These are phyloP conservation scores for Trypanosoma scelopori DNA, from an alignment of 208 protist species.

Conservation along the genomic window DNA sequence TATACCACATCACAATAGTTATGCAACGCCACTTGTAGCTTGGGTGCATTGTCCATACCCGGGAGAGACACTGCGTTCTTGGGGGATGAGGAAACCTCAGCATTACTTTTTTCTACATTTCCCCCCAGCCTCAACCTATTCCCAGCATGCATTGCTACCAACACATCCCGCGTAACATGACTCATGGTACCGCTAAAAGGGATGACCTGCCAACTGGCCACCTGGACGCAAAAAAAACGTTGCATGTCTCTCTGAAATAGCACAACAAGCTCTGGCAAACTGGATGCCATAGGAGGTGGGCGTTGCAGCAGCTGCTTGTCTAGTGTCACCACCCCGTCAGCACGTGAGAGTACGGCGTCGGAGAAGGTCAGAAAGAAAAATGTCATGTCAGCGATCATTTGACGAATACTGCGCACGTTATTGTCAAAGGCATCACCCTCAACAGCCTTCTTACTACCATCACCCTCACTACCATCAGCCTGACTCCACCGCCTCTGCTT, in stretches of 20 bases:
- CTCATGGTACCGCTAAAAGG: constrained; percentile 46
- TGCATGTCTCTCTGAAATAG: constrained; percentile 40
- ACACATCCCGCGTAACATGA: constrained; percentile 23
- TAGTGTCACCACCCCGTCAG: constrained; percentile 5
- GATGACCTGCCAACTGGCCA: constrained; percentile 62
- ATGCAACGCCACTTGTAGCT: constrained; percentile 8
- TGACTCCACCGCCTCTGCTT: not conserved
- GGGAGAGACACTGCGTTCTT: not conserved
- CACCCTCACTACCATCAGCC: not conserved
- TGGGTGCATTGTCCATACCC: not conserved
- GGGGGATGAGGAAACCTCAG: not conserved
- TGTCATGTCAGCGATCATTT: constrained; percentile 37
- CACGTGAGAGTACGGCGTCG: constrained; percentile 22
- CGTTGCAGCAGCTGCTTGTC: constrained; percentile 15
- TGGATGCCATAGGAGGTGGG: constrained; percentile 31
- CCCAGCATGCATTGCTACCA: constrained; percentile 15
- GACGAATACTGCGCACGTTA: constrained; percentile 21
- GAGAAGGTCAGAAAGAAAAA: constrained; percentile 45
- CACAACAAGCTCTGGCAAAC: constrained; percentile 24
- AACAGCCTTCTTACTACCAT: not conserved
- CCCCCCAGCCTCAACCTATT: not conserved
- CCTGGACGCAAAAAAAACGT: constrained; percentile 37
- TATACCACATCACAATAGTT: constrained; percentile 34
- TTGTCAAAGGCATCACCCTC: not conserved
- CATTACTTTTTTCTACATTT: not conserved